These are phyloP conservation scores for Botrytis sinoallii DNA, from an alignment of 2,329 filamentous ascomycete species.

Conservation along the genomic window DNA sequence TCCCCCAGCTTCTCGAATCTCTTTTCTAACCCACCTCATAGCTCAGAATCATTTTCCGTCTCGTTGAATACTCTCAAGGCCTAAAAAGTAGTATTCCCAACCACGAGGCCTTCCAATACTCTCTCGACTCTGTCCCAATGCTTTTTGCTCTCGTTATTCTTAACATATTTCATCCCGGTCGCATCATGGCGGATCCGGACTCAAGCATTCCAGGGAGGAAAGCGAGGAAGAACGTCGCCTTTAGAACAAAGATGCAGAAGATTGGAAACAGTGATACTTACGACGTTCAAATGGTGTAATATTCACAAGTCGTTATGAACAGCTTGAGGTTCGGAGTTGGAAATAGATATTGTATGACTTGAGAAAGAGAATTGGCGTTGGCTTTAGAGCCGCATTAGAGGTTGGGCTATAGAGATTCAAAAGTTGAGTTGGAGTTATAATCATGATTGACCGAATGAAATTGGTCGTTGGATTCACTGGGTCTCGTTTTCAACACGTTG, in stretches of 20 bases:
- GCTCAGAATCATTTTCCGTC: constrained; percentile 58
- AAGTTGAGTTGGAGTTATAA: not conserved
- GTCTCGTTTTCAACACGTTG: not conserved
- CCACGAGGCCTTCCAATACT: constrained; percentile 51
- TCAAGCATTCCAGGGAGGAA: not conserved
- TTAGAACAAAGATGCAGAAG: not conserved
- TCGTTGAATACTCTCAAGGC: constrained; percentile 53
- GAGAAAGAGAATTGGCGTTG: not conserved
- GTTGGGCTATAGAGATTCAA: not conserved
- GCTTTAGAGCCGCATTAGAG: not conserved
- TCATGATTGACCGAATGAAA: not conserved
- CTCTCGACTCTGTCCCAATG: constrained; percentile 55
- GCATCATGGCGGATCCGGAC: not conserved
- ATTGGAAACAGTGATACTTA: not conserved
- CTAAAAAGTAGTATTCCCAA: constrained; percentile 44
- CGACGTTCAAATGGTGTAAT: not conserved
- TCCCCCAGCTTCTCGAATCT: not conserved
- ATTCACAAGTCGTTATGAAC: not conserved
- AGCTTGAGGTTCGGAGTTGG: not conserved
- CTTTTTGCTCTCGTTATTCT: constrained; percentile 22
- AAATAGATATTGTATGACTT: not conserved
- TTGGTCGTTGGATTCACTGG: not conserved
- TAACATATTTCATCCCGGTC: not conserved
- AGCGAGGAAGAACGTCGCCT: not conserved
- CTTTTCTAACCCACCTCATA: constrained; percentile 30